phyloP scores from a whole-genome alignment of 495 filamentous ascomycete genomes.

The Aspergillus avenaceus region DNA sequence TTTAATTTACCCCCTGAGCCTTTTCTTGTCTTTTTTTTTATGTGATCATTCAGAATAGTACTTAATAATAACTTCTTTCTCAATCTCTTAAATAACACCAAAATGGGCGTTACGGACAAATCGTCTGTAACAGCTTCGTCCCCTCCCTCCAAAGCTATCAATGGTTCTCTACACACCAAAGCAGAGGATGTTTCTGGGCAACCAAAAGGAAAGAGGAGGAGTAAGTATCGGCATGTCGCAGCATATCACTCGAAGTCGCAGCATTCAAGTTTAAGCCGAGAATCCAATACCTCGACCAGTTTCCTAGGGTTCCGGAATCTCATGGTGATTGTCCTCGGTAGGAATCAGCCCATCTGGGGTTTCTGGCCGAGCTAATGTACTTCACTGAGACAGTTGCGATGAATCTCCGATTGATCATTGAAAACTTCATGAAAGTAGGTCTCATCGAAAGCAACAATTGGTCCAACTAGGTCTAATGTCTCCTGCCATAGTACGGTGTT shows the following conservation, averaged over 20 bases:
- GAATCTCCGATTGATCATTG: slow-evolving; percentile 88
- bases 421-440: slow-evolving; percentile 90
- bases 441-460: neutral
- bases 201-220: slow-evolving; percentile 21
- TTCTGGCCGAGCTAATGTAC: slow-evolving; percentile 11
- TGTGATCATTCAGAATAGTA: neutral
- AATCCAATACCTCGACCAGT: slow-evolving; percentile 66
- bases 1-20: too few relatives aligned
- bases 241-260: slow-evolving; percentile 70
- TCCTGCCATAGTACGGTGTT: slow-evolving; percentile 69
- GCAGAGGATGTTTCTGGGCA: slow-evolving; percentile 5
- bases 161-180: slow-evolving; percentile 6
- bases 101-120: neutral
- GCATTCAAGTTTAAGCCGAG: slow-evolving; percentile 81
- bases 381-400: slow-evolving; percentile 63
- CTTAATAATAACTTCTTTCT: too few relatives aligned
- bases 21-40: neutral
- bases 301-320: slow-evolving; percentile 93
- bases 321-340: slow-evolving; percentile 91
- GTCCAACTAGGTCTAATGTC: slow-evolving; percentile 11
- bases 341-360: slow-evolving; percentile 7
- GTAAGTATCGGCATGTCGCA: slow-evolving; percentile 82
- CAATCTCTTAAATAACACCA: neutral
- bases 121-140: neutral
- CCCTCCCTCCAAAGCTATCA: neutral